Evolutionary conservation across 495 filamentous ascomycete genomes (phyloP).

Genomic region (Penicillium pulvis): DNA sequence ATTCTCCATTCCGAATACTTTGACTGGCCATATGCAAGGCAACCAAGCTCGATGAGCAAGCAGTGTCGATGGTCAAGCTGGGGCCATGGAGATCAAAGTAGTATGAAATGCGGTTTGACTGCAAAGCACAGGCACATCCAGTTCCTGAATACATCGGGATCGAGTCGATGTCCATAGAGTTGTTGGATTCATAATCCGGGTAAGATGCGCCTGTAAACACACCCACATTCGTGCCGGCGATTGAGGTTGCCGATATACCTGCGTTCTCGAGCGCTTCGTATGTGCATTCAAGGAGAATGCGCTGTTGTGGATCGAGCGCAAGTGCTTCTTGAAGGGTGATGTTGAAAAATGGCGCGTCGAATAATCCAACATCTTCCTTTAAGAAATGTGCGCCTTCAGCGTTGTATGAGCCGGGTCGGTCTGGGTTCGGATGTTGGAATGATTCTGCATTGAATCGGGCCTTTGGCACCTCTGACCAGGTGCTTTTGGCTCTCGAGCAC

Average conservation of each 20-base stretch:
- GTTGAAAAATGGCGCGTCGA: slow-evolving; percentile 60
- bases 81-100: slow-evolving; percentile 46
- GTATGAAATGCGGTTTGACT: slow-evolving; percentile 49
- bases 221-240: slow-evolving; percentile 47
- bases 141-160: slow-evolving; percentile 48
- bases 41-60: slow-evolving; percentile 54
- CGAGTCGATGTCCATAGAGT: slow-evolving; percentile 42
- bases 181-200: slow-evolving; percentile 47
- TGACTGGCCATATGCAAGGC: slow-evolving; percentile 54
- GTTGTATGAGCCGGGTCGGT: slow-evolving; percentile 32
- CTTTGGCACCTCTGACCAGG: slow-evolving; percentile 29
- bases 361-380: slow-evolving; percentile 51
- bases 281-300: slow-evolving; percentile 43
- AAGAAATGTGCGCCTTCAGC: slow-evolving; percentile 41
- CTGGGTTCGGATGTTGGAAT: slow-evolving; percentile 42
- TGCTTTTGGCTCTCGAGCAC: slow-evolving; percentile 29
- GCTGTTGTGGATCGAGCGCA: slow-evolving; percentile 52
- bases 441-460: slow-evolving; percentile 48
- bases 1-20: slow-evolving; percentile 47
- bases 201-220: slow-evolving; percentile 48
- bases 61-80: slow-evolving; percentile 49
- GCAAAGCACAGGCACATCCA: slow-evolving; percentile 46
- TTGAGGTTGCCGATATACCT: slow-evolving; percentile 42
- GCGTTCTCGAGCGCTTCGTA: slow-evolving; percentile 52
- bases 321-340: slow-evolving; percentile 46